Evolutionary conservation across 306 rosid genomes (phyloP), one percentile per base, ranked within the genome.

Genomic region (Gillenia trifoliata): DNA sequence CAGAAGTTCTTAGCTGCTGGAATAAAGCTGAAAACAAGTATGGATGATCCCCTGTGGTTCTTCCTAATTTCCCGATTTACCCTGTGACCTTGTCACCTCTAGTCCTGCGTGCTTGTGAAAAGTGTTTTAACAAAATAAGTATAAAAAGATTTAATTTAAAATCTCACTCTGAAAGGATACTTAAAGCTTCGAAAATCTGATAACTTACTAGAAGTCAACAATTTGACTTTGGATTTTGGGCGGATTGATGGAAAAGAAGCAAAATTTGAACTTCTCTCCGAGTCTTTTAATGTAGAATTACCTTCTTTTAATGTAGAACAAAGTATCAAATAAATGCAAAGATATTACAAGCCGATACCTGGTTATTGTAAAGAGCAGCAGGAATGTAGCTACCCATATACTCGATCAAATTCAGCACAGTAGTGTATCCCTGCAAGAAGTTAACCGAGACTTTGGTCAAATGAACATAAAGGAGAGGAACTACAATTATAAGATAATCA

Each of bases 341-440:
- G 45, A 70, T 3, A 63, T 77, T 59, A 66, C 66, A 31, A 55
- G 69, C 30, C 17, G 12, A 1, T 90, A 94, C 99, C 99, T 94
- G 99, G 80, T 75, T 92, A 83, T 92, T 88, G 89, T 90, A 94
- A 36, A 94, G 86, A 68, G 86, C 30, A n/a, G 72, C 74, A 62
- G 99, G 99, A 50, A 94, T 92, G 64, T 12, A 90, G 70, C 96
- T 80, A 68, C 96, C 89, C 4, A 77, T 65, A 83, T 73, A 86
- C 90, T 94, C 99, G 3, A 92, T 87, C 76, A 94, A 68, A 90
- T 94, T 94, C 87, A 94, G 79, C 81, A 81, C 41, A 15, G 88
- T 78, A 45, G 99, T 94, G 85, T 87, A 94, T 79, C 78, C 96
- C 96, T 94, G 93, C 88, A 86, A 80, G 67, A 79, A 77, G 64